phyloP scores from a whole-genome alignment of 257 asterid species.

The Echium plantagineum region DNA sequence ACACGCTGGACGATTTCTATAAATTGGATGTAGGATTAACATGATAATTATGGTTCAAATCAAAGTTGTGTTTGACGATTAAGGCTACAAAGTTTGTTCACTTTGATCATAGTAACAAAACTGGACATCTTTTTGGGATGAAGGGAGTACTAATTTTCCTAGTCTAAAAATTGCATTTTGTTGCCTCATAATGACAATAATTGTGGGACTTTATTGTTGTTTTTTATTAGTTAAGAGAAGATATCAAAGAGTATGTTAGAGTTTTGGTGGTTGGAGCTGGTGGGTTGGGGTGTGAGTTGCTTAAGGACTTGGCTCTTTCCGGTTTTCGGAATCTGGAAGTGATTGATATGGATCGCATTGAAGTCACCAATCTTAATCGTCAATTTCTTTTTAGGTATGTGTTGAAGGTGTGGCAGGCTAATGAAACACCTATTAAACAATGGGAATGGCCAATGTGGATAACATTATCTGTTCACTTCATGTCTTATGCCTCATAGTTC shows the following conservation, averaged over 20 bases:
- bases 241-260: constrained; percentile 58
- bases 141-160: too few relatives aligned
- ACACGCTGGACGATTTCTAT: too few relatives aligned
- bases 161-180: constrained; percentile 9
- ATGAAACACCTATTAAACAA: too few relatives aligned
- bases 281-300: constrained; percentile 96
- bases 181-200: constrained; percentile 1
- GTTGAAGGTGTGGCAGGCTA: background rate
- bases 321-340: constrained; percentile 85
- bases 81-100: too few relatives aligned
- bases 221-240: constrained; percentile 60
- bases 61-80: too few relatives aligned
- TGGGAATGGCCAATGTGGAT: too few relatives aligned
- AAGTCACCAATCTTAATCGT: constrained; percentile 90
- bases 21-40: too few relatives aligned
- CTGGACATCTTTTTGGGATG: too few relatives aligned
- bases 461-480: too few relatives aligned
- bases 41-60: too few relatives aligned
- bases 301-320: constrained; percentile 86
- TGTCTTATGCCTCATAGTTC: too few relatives aligned
- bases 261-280: constrained; percentile 97
- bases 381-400: constrained; percentile 89
- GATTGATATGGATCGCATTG: constrained; percentile 95
- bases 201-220: constrained; percentile 9
- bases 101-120: too few relatives aligned